Conservation (phyloP, 2,329 filamentous ascomycete genomes). For the Cercospora beticola region DNA sequence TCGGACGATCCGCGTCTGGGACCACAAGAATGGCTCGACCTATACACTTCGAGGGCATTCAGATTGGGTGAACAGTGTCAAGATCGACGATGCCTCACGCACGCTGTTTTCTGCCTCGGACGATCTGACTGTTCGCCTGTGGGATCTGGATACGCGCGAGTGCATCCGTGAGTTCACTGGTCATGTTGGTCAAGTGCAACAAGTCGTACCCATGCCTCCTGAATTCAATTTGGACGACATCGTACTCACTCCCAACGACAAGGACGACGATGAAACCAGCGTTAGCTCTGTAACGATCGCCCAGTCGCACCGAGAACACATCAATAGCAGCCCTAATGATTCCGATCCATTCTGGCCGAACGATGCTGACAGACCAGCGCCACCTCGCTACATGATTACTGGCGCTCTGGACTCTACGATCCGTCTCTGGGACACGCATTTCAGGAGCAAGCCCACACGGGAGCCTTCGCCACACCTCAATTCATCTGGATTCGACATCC, state of each 20-base stretch:
- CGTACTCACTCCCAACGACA: conserved; percentile 54
- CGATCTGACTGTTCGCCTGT: conserved; percentile 85
- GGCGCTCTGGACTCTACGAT: conserved; percentile 89
- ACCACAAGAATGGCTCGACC: conserved; percentile 66
- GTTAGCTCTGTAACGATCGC: conserved; percentile 32
- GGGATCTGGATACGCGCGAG: conserved; percentile 82
- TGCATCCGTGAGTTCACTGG: conserved; percentile 79
- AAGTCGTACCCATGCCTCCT: conserved; percentile 76
- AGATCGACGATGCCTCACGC: conserved; percentile 68
- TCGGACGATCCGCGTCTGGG: conserved; percentile 86
- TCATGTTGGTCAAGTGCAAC: conserved; percentile 93
- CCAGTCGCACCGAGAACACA: conserved; percentile 20
- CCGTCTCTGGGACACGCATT: conserved; percentile 79
- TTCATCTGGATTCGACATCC: conserved; percentile 24
- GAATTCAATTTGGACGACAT: conserved; percentile 87
- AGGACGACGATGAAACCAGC: conserved; percentile 43
- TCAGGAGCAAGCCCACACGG: conserved; percentile 15
- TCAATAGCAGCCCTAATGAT: conserved; percentile 9
- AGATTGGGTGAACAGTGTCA: conserved; percentile 97
- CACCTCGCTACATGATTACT: conserved; percentile 88
- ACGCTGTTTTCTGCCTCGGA: conserved; percentile 93
- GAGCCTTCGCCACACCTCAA: conserved; percentile 19
- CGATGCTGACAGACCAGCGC: conserved; percentile 65
- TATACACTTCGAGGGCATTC: conserved; percentile 79
- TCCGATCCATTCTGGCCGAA: conserved; percentile 57